Percentiles rank a stretch among this genome's conserved stretches.
Conservation (phyloP, 129 eudicot species). For the Tanacetum coccineum region DNA sequence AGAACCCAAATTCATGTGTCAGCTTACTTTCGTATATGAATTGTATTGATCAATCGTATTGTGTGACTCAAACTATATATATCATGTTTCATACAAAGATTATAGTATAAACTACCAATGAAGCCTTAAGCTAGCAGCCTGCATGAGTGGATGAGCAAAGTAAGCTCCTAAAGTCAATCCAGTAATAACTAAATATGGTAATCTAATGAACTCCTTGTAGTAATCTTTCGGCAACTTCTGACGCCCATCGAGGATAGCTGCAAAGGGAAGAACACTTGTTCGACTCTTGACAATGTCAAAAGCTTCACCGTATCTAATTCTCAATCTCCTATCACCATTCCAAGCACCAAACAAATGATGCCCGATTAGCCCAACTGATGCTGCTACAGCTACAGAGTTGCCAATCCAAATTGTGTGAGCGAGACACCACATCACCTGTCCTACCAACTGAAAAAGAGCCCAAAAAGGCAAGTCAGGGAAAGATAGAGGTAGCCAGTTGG, state of each 20-base stretch:
- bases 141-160: slow-evolving; percentile 96
- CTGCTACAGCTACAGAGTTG: too few species aligned
- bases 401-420: too few species aligned
- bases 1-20: too few species aligned
- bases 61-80: too few species aligned
- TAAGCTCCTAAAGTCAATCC: slow-evolving; percentile 81
- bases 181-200: slow-evolving; percentile 40
- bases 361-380: too few species aligned
- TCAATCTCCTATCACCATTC: too few species aligned
- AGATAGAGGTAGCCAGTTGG: background rate
- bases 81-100: too few species aligned
- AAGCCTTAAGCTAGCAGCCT: slow-evolving; percentile 82
- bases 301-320: too few species aligned
- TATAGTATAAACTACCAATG: slow-evolving; percentile 59
- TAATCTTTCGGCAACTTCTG: slow-evolving; percentile 81
- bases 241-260: slow-evolving; percentile 93
- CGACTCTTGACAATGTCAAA: too few species aligned
- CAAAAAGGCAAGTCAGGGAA: background rate
- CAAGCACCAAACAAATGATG: too few species aligned
- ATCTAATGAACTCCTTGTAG: slow-evolving; percentile 62
- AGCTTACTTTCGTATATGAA: too few species aligned
- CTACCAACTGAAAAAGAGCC: slow-evolving; percentile 62
- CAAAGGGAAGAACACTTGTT: slow-evolving; percentile 52
- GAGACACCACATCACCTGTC: slow-evolving; percentile 54
- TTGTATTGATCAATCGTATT: too few species aligned